Evolutionary conservation across 495 filamentous ascomycete genomes (phyloP).

Genomic region (Melanomma pulvis-pyrius): DNA sequence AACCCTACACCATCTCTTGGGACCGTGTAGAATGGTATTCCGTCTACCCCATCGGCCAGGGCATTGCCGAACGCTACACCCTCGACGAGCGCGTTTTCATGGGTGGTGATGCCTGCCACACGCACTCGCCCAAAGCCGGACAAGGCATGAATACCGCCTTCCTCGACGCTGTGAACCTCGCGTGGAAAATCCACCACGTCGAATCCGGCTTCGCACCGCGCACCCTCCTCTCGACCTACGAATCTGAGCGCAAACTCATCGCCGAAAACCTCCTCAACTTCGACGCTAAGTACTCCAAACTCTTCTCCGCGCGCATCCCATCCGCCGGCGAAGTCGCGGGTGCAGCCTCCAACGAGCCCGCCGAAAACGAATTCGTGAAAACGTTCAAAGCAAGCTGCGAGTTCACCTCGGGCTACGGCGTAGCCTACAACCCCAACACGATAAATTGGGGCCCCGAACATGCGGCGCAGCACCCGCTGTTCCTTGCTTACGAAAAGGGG

Average conservation of each 20-base stretch:
- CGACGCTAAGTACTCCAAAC: slow-evolving; percentile 54
- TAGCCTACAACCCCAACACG: slow-evolving; percentile 62
- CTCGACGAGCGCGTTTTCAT: slow-evolving; percentile 65
- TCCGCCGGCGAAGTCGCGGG: slow-evolving; percentile 57
- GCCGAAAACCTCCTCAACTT: slow-evolving; percentile 76
- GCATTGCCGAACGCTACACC: slow-evolving; percentile 67
- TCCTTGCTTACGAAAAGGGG: slow-evolving; percentile 58
- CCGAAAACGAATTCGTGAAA: slow-evolving; percentile 65
- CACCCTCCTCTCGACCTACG: slow-evolving; percentile 68
- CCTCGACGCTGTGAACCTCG: slow-evolving; percentile 65
- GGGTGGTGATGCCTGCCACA: slow-evolving; percentile 65
- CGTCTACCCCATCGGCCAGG: slow-evolving; percentile 70
- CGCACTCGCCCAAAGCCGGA: slow-evolving; percentile 70
- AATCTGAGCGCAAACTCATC: slow-evolving; percentile 66
- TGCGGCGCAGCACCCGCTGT: slow-evolving; percentile 68
- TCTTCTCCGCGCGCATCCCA: slow-evolving; percentile 57
- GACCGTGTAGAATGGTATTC: slow-evolving; percentile 62
- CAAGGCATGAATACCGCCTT: slow-evolving; percentile 74
- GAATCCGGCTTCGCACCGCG: slow-evolving; percentile 56
- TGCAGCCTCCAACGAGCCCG: slow-evolving; percentile 33
- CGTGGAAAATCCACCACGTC: slow-evolving; percentile 72
- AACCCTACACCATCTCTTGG: slow-evolving; percentile 62
- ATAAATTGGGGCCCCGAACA: slow-evolving; percentile 75
- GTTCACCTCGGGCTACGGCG: slow-evolving; percentile 68
- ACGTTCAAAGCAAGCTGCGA: slow-evolving; percentile 67